Evolutionary conservation across 139 green algal species (phyloP), one percentile per base, ranked within the genome.

Genomic region (Dunaliella primolecta): DNA sequence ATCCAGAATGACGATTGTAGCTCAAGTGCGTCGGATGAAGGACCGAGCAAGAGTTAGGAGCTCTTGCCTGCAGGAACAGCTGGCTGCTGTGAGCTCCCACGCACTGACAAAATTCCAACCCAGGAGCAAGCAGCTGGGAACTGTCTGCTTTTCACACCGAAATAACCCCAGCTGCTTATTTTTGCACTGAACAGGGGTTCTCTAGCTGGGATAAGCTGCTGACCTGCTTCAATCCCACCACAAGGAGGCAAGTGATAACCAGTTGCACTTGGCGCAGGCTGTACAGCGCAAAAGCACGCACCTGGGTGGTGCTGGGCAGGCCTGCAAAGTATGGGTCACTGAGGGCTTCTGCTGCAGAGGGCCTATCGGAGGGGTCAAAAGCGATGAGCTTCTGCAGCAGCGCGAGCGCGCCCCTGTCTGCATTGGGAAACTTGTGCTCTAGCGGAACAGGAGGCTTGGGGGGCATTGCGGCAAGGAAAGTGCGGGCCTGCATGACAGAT

Each of bases 311-410:
- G 34, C 56, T 33, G 1, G 84, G 76, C 81, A 90, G 81, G 36
- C 76, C 85, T 1, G 80, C 35, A 76, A 98, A 97, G 84, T 94
- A 98, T 15, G 88, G 90, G 85, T 97, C 94, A 55, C 82, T 29
- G 2, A 97, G 86, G 0, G 94, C 94, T 33, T 89, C 81, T 0
- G 85, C 84, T 0, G 95, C 94, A 0, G 91, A 97, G 81, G 96
- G 93, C 34, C 95, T 91, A 1, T 91, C 83, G 29, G 38, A 33
- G 27, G 94, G 93, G 89, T 97, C 94, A 86, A 96, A 96, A 0
- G 90, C 87, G 38, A 97, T 89, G 75, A 97, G 89, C 79, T 90
- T 92, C 74, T 79, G 78, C 21, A 97, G 87, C 72, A 94, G 87
- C 55, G 90, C 86, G 0, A 92, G 85, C 23, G 88, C 89, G 30